phyloP scores from a whole-genome alignment of 192 early-diverging fungal genomes.

The Coemansia erecta region DNA sequence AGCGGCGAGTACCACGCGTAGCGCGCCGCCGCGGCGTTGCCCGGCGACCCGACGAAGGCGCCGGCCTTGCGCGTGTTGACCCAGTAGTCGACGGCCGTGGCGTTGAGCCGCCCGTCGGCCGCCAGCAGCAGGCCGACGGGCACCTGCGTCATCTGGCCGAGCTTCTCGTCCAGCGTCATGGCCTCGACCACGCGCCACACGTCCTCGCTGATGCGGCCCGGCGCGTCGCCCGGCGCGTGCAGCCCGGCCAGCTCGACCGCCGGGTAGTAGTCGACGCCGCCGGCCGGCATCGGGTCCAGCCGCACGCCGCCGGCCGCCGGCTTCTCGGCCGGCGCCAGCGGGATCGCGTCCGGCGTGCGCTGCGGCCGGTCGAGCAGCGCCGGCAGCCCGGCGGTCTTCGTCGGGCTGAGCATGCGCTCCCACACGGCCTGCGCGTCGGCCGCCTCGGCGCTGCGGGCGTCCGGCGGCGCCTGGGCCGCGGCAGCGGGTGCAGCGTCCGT shows the following conservation, averaged over 20 bases:
- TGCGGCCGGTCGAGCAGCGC: constrained; percentile 14
- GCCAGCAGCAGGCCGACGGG: constrained; percentile 54
- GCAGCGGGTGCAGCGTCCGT: neutral
- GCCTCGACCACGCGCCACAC: constrained; percentile 50
- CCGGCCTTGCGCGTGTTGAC: constrained; percentile 53
- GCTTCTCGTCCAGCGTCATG: constrained; percentile 55
- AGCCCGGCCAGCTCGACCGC: constrained; percentile 4
- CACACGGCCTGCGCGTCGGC: constrained; percentile 3
- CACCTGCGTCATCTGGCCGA: constrained; percentile 69
- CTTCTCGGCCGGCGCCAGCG: neutral
- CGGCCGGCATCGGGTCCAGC: constrained; percentile 18
- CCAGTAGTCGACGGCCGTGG: constrained; percentile 54
- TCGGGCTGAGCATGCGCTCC: constrained; percentile 26
- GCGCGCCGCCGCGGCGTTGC: constrained; percentile 37
- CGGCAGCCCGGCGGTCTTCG: constrained; percentile 28
- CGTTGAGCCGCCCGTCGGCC: constrained; percentile 50
- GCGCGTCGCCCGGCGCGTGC: constrained; percentile 10
- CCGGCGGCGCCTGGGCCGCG: neutral
- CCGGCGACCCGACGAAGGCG: constrained; percentile 57
- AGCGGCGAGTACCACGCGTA: constrained; percentile 50
- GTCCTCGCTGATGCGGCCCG: constrained; percentile 41
- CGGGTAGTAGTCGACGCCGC: constrained; percentile 21
- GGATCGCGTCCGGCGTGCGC: neutral
- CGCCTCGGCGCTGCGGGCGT: neutral
- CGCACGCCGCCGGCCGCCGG: neutral